Evolutionary conservation across 257 asterid species (phyloP), one percentile per base, ranked within the genome.

Genomic region (Solanum pinnatisectum): DNA sequence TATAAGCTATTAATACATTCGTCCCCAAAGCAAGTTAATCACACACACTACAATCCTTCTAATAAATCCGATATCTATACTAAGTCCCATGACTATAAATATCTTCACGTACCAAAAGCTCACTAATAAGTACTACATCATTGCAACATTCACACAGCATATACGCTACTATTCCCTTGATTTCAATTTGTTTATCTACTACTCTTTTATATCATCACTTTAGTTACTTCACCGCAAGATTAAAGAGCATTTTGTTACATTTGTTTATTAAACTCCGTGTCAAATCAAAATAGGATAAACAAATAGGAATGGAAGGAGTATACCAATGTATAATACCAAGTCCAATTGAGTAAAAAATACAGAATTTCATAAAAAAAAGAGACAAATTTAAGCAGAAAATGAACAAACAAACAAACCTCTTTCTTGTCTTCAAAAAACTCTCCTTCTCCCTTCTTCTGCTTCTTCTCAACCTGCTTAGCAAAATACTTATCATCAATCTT

Each of bases 401-500:
- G 25, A 27, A 35, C 79, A 18, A 67, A 35, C 79, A 18, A 67
- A 44, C 39, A 27, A 88, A 88, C 87, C 89, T 83, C 87, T n/a
- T 88, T 83, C 5, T 83, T 67, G 3, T 77, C 70, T 14, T 83
- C 87, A 71, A 88, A 82, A 78, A 88, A 88, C 87, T 83, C 89
- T 15, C 46, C 87, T 56, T 88, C 89, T 27, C 87, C 82, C 71
- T 88, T 88, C 84, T 86, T 71, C 84, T 71, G 63, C 84, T 86
- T 86, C 88, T 86, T 86, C 32, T 86, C 88, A 32, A 9, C 77
- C 68, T 70, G 83, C 84, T 88, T 88, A 32, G 67, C 84, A 18
- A 88, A 88, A 67, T 88, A 88, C 84, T 82, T 88, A 65, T 88
- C 87, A 73, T 88, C 89, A 71, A 88, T 44, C 65, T 88, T 88